These are phyloP conservation scores for Dissophora ornata DNA, from an alignment of 192 early-diverging fungal species.

Conservation along the genomic window DNA sequence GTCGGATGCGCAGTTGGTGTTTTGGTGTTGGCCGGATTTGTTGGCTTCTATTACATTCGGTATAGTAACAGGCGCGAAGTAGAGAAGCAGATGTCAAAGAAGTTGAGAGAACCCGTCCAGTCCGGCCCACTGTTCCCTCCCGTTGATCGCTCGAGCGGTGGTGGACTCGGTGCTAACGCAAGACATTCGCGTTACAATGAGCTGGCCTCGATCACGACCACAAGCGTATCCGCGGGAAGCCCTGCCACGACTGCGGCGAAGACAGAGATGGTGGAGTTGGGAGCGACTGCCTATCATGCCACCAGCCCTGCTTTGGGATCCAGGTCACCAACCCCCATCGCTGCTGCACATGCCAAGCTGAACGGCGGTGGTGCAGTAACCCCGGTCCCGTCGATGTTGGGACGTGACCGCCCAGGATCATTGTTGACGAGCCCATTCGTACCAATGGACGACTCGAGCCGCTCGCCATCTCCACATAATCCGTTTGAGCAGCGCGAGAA, in stretches of 20 bases:
- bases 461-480: slow-evolving; percentile 3
- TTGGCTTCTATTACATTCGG: slow-evolving; percentile 47
- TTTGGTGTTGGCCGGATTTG: slow-evolving; percentile 32
- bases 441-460: slow-evolving; percentile 15
- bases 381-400: neutral
- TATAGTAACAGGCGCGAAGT: slow-evolving; percentile 34
- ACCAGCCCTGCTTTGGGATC: slow-evolving; percentile 15
- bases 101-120: slow-evolving; percentile 34
- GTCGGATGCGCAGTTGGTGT: slow-evolving; percentile 41
- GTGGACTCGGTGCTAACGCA: neutral
- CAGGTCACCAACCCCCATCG: neutral
- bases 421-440: slow-evolving; percentile 39
- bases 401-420: slow-evolving; percentile 22
- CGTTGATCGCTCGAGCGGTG: slow-evolving; percentile 3
- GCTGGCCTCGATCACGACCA: slow-evolving; percentile 28
- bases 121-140: slow-evolving; percentile 38
- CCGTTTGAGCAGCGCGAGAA: slow-evolving; percentile 13
- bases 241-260: slow-evolving; percentile 16
- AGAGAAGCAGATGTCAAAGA: slow-evolving; percentile 8
- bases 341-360: slow-evolving; percentile 18
- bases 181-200: slow-evolving; percentile 29
- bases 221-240: slow-evolving; percentile 15
- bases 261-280: slow-evolving; percentile 37
- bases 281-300: neutral
- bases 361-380: neutral